phyloP scores from a whole-genome alignment of 2,329 filamentous ascomycete genomes.

The Ophiognomonia clavigignenti-juglandacearum region DNA sequence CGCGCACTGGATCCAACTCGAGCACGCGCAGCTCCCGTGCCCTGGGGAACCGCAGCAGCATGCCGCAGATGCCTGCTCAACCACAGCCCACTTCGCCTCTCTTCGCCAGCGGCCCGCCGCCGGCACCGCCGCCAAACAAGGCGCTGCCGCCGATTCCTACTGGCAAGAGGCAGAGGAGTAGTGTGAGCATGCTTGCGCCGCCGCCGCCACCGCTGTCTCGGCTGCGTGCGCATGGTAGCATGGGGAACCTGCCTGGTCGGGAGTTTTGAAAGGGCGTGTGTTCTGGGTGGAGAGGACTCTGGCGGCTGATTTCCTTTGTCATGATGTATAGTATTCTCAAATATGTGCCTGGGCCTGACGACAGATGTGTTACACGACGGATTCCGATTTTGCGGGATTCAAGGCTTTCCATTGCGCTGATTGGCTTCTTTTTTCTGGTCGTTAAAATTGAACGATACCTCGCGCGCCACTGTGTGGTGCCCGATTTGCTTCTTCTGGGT shows the following conservation, averaged over 20 bases:
- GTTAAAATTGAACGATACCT: background rate
- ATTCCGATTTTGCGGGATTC: too few relatives aligned
- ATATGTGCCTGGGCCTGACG: too few relatives aligned
- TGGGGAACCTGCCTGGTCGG: background rate
- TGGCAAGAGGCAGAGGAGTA: slow-evolving; percentile 18
- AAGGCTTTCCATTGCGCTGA: too few relatives aligned
- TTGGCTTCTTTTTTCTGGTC: background rate
- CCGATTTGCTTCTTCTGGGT: too few relatives aligned
- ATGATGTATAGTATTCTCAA: too few relatives aligned
- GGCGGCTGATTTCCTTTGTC: background rate
- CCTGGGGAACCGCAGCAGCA: slow-evolving; percentile 37
- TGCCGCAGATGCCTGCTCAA: slow-evolving; percentile 39
- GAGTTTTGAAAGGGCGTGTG: background rate
- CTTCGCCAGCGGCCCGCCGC: slow-evolving; percentile 45
- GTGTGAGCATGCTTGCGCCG: slow-evolving; percentile 7
- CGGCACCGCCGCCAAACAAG: slow-evolving; percentile 48
- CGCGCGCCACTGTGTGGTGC: background rate
- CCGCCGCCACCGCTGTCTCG: too few relatives aligned
- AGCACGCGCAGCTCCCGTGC: slow-evolving; percentile 10
- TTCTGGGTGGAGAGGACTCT: too few relatives aligned
- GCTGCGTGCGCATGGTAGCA: too few relatives aligned
- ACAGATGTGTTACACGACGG: too few relatives aligned
- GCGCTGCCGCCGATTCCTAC: slow-evolving; percentile 50
- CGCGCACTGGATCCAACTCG: background rate
- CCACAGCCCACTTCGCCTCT: too few relatives aligned